Base-by-base conservation (phyloP, 192 early-diverging fungal genomes). In the Diversispora epigaea region DNA sequence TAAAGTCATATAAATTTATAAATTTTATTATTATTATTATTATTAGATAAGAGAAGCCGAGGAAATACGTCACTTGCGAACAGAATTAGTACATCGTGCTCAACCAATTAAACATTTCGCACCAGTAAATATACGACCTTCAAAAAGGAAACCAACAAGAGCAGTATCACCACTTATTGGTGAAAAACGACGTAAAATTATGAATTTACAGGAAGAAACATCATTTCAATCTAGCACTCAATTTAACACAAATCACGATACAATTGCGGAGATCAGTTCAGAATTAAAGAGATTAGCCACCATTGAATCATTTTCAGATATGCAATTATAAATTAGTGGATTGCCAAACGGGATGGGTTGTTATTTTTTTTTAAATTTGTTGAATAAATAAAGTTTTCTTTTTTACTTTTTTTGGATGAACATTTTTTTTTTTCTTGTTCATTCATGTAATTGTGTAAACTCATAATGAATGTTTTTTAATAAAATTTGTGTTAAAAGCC, bases 111-210 rank as follows among this genome's bases (percentile, higher is more conserved):
- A 19, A 25, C 22, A 9, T 8, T 72, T 45, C 7, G 3, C 41
- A 7, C 55, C 71, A 19, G 15, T 72, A 17, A 44, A 32, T 15
- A 60, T 72, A 4, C 14, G 45, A 0, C 56, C 43, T 15, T 45
- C 71, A 57, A 60, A 57, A 9, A 72, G 25, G 15, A 60, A 41
- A 9, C 6, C 11, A 19, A 72, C 71, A 0, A 72, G 52, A 21
- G 22, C 70, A 19, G 45, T 60, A 9, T 72, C 71, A 12, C 71
- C 71, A 22, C 10, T 72, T 25, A 57, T 72, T 72, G 71, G 71
- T 0, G 56, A 58, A 3, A 72, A 72, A 32, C n/a, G 57, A 45
- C 63, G 62, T 64, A 17, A 40, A 43, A 43, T 43, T 15, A 43
- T 64, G 17, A 11, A 45, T 7, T 14, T 22, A 61, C 25, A 25